Base-by-base conservation (phyloP, 1,284 basidiomycete species). In the Gomphus sp. region DNA sequence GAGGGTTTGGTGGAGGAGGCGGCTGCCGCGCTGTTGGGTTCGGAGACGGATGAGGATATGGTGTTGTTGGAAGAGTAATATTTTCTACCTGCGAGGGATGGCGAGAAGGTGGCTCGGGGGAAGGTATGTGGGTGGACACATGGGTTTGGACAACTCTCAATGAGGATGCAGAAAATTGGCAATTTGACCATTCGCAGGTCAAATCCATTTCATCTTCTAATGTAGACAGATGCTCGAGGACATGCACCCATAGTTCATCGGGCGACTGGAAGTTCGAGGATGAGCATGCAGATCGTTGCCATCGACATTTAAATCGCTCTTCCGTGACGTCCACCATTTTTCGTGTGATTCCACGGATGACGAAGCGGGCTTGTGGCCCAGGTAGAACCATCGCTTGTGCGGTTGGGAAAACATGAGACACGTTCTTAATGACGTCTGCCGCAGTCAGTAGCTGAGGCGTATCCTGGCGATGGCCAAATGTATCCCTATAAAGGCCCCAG, bases 371-470 rank as follows among this genome's bases (percentile, higher is more conserved):
- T 2, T 82, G 78, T 7, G 80, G 79, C 0, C 81, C 84, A 22
- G 79, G 81, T 12, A 91, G 74, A 18, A 93, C 89, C 85, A 92
- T 91, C 0, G 91, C 90, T 63, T 86, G 81, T 0, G 91, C 90
- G 56, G 82, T 77, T 8, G 89, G 84, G 64, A 91, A 93, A 22
- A 91, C 84, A 16, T 80, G 72, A 57, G 81, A 87, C 57, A 92
- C 88, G 61, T 87, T 88, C 68, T 93, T 91, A 68, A 95, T 95
- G 50, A 94, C 87, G 50, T 94, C 92, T 2, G 89, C 87, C 0
- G 92, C 91, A 1, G 83, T 82, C 18, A 90, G 80, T 55, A 89
- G 73, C 8, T 79, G 78, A 60, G 79, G 73, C 49, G 76, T 75
- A 8, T 84, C 81, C 59, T 75, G 70, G 63, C 75, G 78, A 0